Evolutionary conservation across 257 asterid species (phyloP).

Genomic region (Petrea volubilis): DNA sequence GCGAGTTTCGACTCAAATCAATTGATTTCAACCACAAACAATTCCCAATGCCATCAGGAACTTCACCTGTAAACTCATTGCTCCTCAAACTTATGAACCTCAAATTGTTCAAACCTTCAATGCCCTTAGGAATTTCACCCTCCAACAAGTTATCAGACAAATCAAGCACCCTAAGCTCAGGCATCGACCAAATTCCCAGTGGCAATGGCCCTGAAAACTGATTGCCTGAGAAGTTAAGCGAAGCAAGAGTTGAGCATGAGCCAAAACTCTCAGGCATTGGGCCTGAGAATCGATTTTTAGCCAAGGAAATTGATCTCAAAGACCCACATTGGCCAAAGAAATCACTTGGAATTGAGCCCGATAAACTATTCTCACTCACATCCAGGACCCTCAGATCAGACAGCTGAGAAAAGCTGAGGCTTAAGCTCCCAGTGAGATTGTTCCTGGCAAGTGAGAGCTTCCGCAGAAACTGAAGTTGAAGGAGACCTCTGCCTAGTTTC

Average conservation of each 20-base stretch:
- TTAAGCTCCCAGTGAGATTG: conserved; percentile 74
- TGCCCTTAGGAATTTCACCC: conserved; percentile 61
- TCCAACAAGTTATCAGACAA: conserved; percentile 69
- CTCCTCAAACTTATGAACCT: conserved; percentile 55
- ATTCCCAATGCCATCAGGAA: conserved; percentile 70
- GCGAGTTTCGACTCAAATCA: conserved; percentile 62
- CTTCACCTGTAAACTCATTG: conserved; percentile 56
- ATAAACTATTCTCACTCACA: conserved; percentile 70
- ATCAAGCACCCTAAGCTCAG: conserved; percentile 71
- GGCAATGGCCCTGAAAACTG: conserved; percentile 77
- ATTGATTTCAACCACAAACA: conserved; percentile 62
- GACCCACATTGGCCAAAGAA: conserved; percentile 84
- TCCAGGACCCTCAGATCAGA: conserved; percentile 67
- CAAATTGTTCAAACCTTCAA: conserved; percentile 58
- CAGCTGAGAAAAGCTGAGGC: conserved; percentile 69
- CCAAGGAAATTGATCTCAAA: conserved; percentile 68
- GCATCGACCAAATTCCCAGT: conserved; percentile 65
- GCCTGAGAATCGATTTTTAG: conserved; percentile 71
- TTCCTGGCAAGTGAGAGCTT: conserved; percentile 72
- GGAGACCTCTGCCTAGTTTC: conserved; percentile 82
- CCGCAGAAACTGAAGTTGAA: conserved; percentile 69
- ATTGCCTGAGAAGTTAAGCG: conserved; percentile 74
- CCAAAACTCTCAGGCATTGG: conserved; percentile 70
- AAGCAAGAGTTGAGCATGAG: conserved; percentile 67
- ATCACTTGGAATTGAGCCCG: conserved; percentile 62